Evolutionary conservation across 345 rosid species (phyloP).

Genomic region (Balakata baccata): DNA sequence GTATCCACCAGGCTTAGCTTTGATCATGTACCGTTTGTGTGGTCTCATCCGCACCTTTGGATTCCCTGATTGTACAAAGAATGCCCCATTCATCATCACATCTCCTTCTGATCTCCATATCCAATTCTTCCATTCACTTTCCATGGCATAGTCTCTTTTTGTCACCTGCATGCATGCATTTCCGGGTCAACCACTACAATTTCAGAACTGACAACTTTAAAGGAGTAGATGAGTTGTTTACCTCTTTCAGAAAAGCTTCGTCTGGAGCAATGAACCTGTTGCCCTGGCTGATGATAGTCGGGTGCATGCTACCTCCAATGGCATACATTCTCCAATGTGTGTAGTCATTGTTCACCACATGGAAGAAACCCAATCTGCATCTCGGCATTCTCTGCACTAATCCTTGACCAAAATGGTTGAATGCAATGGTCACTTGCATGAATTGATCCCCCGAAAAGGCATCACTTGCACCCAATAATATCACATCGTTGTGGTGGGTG

Average conservation of each 20-base stretch:
- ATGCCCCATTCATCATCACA: constrained; percentile 32
- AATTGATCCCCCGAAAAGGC: constrained; percentile 22
- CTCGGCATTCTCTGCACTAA: constrained; percentile 38
- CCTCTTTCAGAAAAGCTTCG: constrained; percentile 15
- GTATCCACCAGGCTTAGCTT: constrained; percentile 12
- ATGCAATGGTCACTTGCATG: constrained; percentile 33
- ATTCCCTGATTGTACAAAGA: constrained; percentile 24
- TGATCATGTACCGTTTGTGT: constrained; percentile 18
- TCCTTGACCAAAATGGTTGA: constrained; percentile 37
- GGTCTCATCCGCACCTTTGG: neutral
- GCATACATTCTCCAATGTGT: constrained; percentile 34
- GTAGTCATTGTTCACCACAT: constrained; percentile 37
- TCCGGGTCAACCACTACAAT: too few species aligned
- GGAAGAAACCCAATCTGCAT: constrained; percentile 39
- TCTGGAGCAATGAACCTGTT: constrained; percentile 30
- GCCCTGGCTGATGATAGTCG: constrained; percentile 36
- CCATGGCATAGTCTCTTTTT: constrained; percentile 30
- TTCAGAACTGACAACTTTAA: too few species aligned
- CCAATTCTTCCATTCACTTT: constrained; percentile 28
- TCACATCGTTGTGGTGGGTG: constrained; percentile 37
- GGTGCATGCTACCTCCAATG: constrained; percentile 34
- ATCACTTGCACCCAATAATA: constrained; percentile 34
- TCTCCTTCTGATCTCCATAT: constrained; percentile 32
- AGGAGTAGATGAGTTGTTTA: neutral
- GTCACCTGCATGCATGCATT: constrained; percentile 12